Base-by-base conservation (phyloP, 169 alveolate species). In the Fabrea salina region DNA sequence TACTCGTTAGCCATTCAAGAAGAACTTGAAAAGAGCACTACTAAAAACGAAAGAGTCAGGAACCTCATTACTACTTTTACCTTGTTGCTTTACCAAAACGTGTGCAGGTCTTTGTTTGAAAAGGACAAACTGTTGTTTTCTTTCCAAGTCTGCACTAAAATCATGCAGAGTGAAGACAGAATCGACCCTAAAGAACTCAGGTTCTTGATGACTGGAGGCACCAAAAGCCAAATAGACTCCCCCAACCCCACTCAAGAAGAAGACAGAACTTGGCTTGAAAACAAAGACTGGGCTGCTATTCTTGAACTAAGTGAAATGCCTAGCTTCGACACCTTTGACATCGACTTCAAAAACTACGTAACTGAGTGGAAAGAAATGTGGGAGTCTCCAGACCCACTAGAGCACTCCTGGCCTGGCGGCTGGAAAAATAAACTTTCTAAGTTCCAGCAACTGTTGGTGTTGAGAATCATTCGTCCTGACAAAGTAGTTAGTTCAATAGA, bases 201-300 rank as follows among this genome's bases (percentile, higher is more conserved):
- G 82, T 94, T 92, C 83, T 70, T 93, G 57, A 91, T 94, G 86
- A 89, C 95, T 25, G 97, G 97, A 47, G 97, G 96, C 0, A 88
- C 95, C 11, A 87, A 88, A 92, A 89, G 71, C 57, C 75, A 43
- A 80, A 80, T 43, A 8, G 11, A 13, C 30, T 11, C 13, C n/a
- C 80, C 78, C 54, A 78, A 41, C 91, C 94, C 33, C 80, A 91
- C 85, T 89, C 92, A 1, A 82, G 79, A 37, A 59, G 84, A 72
- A 5, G 86, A 88, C 40, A 72, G 67, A 13, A 90, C 82, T 0
- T 93, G 94, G 91, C 82, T 93, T 44, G 78, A 70, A 51, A 85
- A 85, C 50, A 87, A 85, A 85, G 78, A 58, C 82, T 94, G 97
- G 97, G 82, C 82, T 82, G 67, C 91, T 43, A 82, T 94, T 35